Base-by-base conservation (phyloP, 2,329 filamentous ascomycete species). In the Hypoxylon sp. region DNA sequence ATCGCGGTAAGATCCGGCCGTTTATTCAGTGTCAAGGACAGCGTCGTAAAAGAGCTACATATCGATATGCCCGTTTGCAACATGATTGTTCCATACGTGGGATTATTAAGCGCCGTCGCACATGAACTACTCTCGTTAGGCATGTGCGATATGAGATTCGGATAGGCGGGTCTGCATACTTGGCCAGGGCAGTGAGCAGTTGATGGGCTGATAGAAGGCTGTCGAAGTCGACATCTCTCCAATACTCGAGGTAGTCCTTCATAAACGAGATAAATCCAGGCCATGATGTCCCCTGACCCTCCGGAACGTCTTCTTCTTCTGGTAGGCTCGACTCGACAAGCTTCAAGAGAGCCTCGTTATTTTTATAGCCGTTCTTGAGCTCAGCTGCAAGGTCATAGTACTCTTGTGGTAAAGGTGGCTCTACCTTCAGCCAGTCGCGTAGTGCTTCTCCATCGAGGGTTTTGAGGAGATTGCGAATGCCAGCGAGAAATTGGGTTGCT, bases 21-120 rank as follows among this genome's bases (percentile, higher is more conserved):
- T 67, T 90, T 91, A 76, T 95, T 93, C 38, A 97, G 84, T 53
- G 88, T 91, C 81, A 97, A 93, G 24, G 94, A 94, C 60, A 97
- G 85, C 69, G 90, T 89, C 7, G 93, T 91, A 22, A 97, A 86
- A 6, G 93, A 88, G 70, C 91, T 89, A 30, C 92, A 95, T 55
- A 97, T 86, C 28, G 91, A 91, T 72, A 97, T 89, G 75, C 93
- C 92, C 2, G 93, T 93, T 42, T 93, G 90, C 40, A 97, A 87
- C 72, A 97, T 88, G 72, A 97, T 85, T 28, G 90, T 86, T 30
- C 95, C 95, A 75, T 93, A 89, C 11, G 89, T 89, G 1, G 91
- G 88, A 73, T 97, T 91, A 5, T 89, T 88, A 49, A 97, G 87
- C 0, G 94, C 93, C 18, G 91, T 91, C 24, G 93, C 91, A 71